These are phyloP conservation scores for Geotrichum australiense DNA, from an alignment of 1,139 yeast genomes.

Conservation along the genomic window DNA sequence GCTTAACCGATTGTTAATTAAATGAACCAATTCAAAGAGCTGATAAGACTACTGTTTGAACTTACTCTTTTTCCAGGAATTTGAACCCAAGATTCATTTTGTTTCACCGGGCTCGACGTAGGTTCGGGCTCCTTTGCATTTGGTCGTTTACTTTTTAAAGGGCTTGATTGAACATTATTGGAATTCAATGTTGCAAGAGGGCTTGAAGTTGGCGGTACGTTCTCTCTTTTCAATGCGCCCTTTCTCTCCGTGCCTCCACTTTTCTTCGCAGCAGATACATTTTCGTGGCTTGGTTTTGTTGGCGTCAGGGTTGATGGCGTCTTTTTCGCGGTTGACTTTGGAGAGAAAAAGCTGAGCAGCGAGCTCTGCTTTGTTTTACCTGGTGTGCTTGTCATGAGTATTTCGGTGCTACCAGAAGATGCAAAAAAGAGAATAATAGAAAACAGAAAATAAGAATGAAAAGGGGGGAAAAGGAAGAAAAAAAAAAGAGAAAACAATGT, in stretches of 20 bases:
- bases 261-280: not conserved
- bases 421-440: not conserved
- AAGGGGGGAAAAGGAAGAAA: not conserved
- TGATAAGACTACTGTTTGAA: too few relatives aligned
- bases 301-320: not conserved
- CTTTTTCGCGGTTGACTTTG: not conserved
- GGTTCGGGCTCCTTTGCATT: not conserved
- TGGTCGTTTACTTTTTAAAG: not conserved
- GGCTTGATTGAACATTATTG: constrained; percentile 6
- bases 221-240: not conserved
- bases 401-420: not conserved
- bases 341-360: constrained; percentile 13
- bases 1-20: constrained; percentile 7
- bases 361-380: constrained; percentile 14
- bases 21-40: not conserved
- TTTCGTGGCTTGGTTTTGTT: not conserved
- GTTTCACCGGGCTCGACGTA: constrained; percentile 3
- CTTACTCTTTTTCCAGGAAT: constrained; percentile 5
- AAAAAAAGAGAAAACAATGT: not conserved
- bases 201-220: too few relatives aligned
- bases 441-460: not conserved
- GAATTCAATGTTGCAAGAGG: not conserved
- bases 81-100: not conserved
- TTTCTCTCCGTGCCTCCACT: not conserved
- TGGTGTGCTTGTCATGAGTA: constrained; percentile 11